Base-by-base conservation (phyloP, 2,329 filamentous ascomycete genomes). In the Scedosporium apiospermum region DNA sequence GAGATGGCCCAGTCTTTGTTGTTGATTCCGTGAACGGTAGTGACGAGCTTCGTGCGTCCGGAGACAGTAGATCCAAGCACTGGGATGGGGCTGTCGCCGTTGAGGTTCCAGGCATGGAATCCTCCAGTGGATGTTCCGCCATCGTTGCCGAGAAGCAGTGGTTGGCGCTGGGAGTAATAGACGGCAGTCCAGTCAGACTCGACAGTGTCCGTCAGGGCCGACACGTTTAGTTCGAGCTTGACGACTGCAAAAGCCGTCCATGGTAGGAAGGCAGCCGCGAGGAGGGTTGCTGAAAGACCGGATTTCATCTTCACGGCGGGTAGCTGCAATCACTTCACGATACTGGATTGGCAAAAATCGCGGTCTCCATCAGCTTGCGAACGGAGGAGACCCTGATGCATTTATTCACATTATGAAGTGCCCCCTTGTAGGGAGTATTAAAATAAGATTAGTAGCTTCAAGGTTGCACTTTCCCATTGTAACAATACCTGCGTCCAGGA, bases 91-190 rank as follows among this genome's bases (percentile, higher is more conserved):
- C 68, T 67, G 49, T 70, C 65, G 27, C 67, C 69, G 53, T 70
- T 66, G 41, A 78, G 65, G 7, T 68, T 65, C 65, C 73, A 80
- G 9, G 71, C 68, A 57, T 71, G 77, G 41, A 80, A 74, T 0
- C 78, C 78, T 10, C 78, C 78, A 3, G 71, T 74, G 21, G 72
- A 74, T 6, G 77, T 73, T 0, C 73, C 75, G 12, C 75, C 77
- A 60, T 81, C 78, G 44, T 80, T 81, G 18, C 76, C 76, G n/a
- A 80, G 66, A 1, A 81, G 70, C 4, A 77, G 49, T 6, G 77
- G 75, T 2, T 65, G 58, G 1, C 62, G 64, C 14, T 65, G 65
- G 12, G 72, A 69, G 65, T 80, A 79, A 68, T 75, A 75, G 4
- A 76, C 67, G 3, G 73, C 65, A 1, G 75, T 75, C 69, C 71